Percentiles rank a stretch among this genome's conserved stretches.
Evolutionary conservation across 495 filamentous ascomycete genomes (phyloP).

Genomic region (Aspergillus asperescens): DNA sequence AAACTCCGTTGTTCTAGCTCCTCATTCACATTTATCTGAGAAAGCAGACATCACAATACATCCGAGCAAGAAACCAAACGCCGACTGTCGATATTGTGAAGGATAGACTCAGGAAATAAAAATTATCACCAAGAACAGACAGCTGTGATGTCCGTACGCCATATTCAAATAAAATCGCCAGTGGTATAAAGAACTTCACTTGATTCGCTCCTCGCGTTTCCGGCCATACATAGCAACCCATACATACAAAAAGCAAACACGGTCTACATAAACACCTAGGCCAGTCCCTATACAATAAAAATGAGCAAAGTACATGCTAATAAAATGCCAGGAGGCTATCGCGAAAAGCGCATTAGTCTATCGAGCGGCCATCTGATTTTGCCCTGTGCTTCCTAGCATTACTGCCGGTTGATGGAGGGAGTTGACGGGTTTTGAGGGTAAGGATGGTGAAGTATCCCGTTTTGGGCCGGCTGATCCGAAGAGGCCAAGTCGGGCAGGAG

Average conservation of each 20-base stretch:
- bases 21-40: conserved; percentile 1
- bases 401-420: conserved; percentile 33
- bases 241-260: conserved; percentile 21
- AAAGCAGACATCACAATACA: not conserved
- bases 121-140: not conserved
- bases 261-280: conserved; percentile 17
- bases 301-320: conserved; percentile 3
- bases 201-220: conserved; percentile 14
- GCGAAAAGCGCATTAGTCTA: conserved; percentile 12
- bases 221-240: conserved; percentile 25
- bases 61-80: conserved; percentile 3
- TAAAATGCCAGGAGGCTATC: not conserved
- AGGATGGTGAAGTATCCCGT: conserved; percentile 31
- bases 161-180: conserved; percentile 1
- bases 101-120: not conserved
- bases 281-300: conserved; percentile 16
- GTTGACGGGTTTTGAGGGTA: conserved; percentile 32
- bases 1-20: too few species aligned
- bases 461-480: conserved; percentile 31
- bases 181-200: conserved; percentile 12
- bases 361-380: conserved; percentile 36
- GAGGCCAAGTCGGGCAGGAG: conserved; percentile 33
- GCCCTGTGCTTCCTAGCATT: conserved; percentile 27
- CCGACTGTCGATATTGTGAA: not conserved
- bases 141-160: not conserved